Evolutionary conservation across 345 rosid species (phyloP), one percentile per base, ranked within the genome.

Genomic region (Sonneratia caseolaris): DNA sequence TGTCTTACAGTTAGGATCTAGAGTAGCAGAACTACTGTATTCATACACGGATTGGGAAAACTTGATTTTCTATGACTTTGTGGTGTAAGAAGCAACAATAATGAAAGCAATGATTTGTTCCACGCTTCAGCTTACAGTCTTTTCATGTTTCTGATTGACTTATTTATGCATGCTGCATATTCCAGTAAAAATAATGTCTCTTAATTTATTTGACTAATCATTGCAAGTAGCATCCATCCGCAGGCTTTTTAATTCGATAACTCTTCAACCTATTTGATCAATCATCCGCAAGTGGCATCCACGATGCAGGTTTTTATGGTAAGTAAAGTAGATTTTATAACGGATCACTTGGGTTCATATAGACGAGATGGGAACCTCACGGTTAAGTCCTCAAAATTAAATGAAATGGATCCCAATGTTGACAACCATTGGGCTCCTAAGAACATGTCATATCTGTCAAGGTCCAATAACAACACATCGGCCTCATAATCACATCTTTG

Each of bases 281-380:
- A 7, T 57, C 12, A 6, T n/a, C 64, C n/a, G 32, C 35, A n/a
- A n/a, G 32, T 57, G 19, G 59, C 22, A 53, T 19, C 59, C 22
- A 59, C 64, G 22, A 14, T 7, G 13, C 36, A 22, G 35, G 36
- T 14, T 59, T 40, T 59, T 59, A 59, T 10, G 64, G 36, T 59
- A 22, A 24, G 27, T n/a, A 4, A 11, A 32, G 36, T 35, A 2
- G 66, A 24, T 27, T 10, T 7, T 62, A 3, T 0, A 13, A 24
- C 27, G 37, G 19, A 62, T 27, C 37, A 27, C 16, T 27, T 24
- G 19, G 66, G 56, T 62, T 71, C 74, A 71, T 4, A 9, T 32
- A 72, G 74, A 35, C 74, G 69, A 65, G 74, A 72, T 8, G 38
- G n/a, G 15, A 56, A 27, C 32, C 10, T 42, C 45, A 42, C 10